These are phyloP conservation scores for Aspergillus bombycis DNA, from an alignment of 2,329 filamentous ascomycete species.

Conservation along the genomic window DNA sequence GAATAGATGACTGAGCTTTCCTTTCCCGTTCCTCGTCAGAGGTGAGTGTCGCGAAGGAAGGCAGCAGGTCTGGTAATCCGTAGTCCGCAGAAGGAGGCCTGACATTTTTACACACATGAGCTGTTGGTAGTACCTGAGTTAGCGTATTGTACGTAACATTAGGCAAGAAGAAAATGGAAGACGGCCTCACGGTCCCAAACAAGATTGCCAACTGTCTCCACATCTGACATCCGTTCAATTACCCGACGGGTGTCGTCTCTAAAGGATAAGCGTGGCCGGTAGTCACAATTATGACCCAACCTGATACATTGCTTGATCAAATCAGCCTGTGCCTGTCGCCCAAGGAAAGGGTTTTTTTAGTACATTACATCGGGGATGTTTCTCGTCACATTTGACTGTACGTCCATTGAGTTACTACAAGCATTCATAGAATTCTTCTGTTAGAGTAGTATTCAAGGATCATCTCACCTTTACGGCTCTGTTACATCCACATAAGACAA, in stretches of 20 bases:
- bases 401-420: background rate
- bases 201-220: conserved; percentile 54
- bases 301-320: conserved; percentile 55
- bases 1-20: conserved; percentile 55
- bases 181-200: conserved; percentile 59
- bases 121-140: conserved; percentile 23
- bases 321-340: conserved; percentile 8
- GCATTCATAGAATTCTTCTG: background rate
- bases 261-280: conserved; percentile 59
- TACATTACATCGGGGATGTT: conserved; percentile 58
- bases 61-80: conserved; percentile 50
- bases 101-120: conserved; percentile 32
- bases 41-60: conserved; percentile 56
- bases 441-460: background rate
- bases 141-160: conserved; percentile 1
- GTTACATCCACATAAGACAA: conserved; percentile 13
- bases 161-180: conserved; percentile 5
- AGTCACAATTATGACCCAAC: conserved; percentile 61
- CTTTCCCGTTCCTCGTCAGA: conserved; percentile 62
- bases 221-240: conserved; percentile 55
- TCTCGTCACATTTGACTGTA: conserved; percentile 61
- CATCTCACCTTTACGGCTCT: conserved; percentile 47
- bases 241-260: conserved; percentile 57
- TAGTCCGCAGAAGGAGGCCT: conserved; percentile 34
- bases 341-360: conserved; percentile 16